Percentiles rank a stretch among this genome's conserved stretches.
Conservation (phyloP, 116 monocot species). For the Posidonia oceanica region DNA sequence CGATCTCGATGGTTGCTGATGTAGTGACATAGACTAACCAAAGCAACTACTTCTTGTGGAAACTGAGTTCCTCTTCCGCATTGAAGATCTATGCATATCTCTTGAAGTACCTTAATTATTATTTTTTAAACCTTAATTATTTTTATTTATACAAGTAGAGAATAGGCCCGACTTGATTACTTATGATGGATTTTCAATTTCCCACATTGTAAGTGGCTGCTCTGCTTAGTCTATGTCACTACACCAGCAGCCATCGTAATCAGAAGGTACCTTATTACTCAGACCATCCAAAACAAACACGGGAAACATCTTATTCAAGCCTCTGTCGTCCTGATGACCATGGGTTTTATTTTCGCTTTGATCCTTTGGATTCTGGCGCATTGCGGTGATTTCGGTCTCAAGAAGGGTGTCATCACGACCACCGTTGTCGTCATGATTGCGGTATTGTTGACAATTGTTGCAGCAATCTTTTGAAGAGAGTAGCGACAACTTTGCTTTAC, state of each 20-base stretch:
- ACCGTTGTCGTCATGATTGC: background rate
- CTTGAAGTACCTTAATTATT: no score
- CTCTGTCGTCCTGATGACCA: background rate
- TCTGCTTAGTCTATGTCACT: background rate
- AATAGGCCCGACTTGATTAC: no score
- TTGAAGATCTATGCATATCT: no score
- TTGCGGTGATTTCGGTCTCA: background rate
- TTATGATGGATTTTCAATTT: no score
- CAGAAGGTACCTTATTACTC: no score
- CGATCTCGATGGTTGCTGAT: background rate
- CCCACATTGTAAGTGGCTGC: background rate
- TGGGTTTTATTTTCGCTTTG: background rate
- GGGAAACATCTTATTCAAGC: background rate
- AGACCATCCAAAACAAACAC: background rate
- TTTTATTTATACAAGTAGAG: no score
- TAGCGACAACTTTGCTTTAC: background rate
- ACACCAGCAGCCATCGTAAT: no score
- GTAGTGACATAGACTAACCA: background rate
- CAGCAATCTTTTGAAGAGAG: background rate
- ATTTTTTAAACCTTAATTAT: no score
- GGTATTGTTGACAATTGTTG: background rate
- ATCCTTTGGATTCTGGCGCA: background rate
- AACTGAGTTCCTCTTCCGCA: background rate
- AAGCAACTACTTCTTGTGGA: background rate
- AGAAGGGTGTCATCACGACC: background rate